Evolutionary conservation across 108 stramenopile genomes (phyloP).

Genomic region (Cyclotella sp.): DNA sequence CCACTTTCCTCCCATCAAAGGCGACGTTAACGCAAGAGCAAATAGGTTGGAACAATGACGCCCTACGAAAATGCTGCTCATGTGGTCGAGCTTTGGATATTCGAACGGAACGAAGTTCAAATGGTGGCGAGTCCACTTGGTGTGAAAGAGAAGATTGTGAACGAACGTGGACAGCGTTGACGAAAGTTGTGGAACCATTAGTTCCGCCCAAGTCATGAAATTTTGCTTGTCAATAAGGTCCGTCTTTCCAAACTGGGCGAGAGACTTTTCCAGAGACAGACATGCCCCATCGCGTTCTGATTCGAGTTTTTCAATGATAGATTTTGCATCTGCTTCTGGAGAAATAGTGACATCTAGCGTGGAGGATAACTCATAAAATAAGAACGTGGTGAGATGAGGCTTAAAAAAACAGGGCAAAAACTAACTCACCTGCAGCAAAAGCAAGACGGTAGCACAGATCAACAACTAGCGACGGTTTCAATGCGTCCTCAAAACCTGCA

Average conservation of each 20-base stretch:
- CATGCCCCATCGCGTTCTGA: conserved; percentile 44
- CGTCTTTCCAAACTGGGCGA: conserved; percentile 33
- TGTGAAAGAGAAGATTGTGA: conserved; percentile 51
- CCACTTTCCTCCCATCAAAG: conserved; percentile 45
- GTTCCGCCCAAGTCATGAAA: conserved; percentile 50
- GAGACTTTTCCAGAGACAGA: conserved; percentile 35
- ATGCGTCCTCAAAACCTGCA: conserved; percentile 31
- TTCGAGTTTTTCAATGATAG: conserved; percentile 40
- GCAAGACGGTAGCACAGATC: conserved; percentile 54
- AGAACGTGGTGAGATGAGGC: neutral
- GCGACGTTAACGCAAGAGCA: conserved; percentile 44
- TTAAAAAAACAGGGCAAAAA: neutral
- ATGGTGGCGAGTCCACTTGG: conserved; percentile 35
- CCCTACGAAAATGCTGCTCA: conserved; percentile 36
- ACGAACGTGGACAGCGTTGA: conserved; percentile 48
- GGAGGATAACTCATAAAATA: neutral
- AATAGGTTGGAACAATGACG: conserved; percentile 41
- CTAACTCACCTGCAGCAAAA: conserved; percentile 38
- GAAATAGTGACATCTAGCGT: conserved; percentile 25
- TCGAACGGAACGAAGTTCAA: conserved; percentile 48
- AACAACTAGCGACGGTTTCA: conserved; percentile 31
- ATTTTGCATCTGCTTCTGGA: conserved; percentile 29
- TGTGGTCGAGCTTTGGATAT: conserved; percentile 43
- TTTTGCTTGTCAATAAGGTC: conserved; percentile 26
- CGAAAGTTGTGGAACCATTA: conserved; percentile 38